These are phyloP conservation scores for Aspergillus ellipticus DNA, from an alignment of 495 filamentous ascomycete genomes.

Conservation along the genomic window DNA sequence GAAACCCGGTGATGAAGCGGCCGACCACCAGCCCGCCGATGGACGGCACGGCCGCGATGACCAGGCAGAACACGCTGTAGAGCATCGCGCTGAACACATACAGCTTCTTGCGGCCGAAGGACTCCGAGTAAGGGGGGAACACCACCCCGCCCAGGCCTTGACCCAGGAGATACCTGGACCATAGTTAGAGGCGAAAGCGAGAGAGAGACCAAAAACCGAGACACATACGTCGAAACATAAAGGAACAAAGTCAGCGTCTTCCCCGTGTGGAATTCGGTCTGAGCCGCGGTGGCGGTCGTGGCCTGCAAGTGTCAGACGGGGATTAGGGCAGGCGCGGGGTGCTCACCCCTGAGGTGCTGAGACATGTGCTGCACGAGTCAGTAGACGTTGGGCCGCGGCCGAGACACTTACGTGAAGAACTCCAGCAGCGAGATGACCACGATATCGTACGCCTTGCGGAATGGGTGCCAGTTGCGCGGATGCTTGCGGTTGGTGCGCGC, in stretches of 20 bases:
- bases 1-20: slow-evolving; percentile 39
- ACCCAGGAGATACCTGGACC: slow-evolving; percentile 44
- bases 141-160: slow-evolving; percentile 46
- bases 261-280: slow-evolving; percentile 22
- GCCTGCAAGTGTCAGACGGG: slow-evolving; percentile 13
- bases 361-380: slow-evolving; percentile 25
- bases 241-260: slow-evolving; percentile 26
- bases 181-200: no score
- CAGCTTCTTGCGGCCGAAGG: slow-evolving; percentile 43
- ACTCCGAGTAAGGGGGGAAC: slow-evolving; percentile 48
- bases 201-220: no score
- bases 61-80: slow-evolving; percentile 36
- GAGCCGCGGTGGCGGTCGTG: slow-evolving; percentile 25
- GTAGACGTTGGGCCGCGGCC: neutral
- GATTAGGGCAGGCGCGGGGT: neutral
- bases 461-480: slow-evolving; percentile 33
- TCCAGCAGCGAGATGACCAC: slow-evolving; percentile 31
- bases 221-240: slow-evolving; percentile 34
- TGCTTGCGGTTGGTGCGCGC: slow-evolving; percentile 26
- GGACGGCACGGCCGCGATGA: slow-evolving; percentile 34
- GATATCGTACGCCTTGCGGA: slow-evolving; percentile 31
- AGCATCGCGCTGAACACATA: slow-evolving; percentile 40
- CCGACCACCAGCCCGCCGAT: slow-evolving; percentile 31
- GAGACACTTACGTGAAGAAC: slow-evolving; percentile 29
- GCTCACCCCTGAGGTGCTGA: slow-evolving; percentile 36